Percentiles rank a stretch among this genome's conserved stretches.
phyloP scores from a whole-genome alignment of 2,329 filamentous ascomycete species.

The Chrysosporium queenslandicum region DNA sequence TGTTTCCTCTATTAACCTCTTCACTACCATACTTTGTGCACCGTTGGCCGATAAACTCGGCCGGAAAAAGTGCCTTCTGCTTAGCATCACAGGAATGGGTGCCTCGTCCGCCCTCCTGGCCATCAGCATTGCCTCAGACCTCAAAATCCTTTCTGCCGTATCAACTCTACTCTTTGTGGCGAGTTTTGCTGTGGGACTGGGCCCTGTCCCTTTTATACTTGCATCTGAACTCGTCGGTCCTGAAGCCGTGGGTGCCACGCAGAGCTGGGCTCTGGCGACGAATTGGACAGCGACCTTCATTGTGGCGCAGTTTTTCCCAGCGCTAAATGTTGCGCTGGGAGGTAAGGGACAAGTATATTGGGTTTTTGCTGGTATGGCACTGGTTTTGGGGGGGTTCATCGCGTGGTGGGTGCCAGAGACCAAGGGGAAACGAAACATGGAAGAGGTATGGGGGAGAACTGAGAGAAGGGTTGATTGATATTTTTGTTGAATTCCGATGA shows the following conservation, averaged over 20 bases:
- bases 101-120: conserved; percentile 66
- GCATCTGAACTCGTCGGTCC: conserved; percentile 82
- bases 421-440: conserved; percentile 67
- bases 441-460: conserved; percentile 78
- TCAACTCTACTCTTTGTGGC: conserved; percentile 77
- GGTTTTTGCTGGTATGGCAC: conserved; percentile 70
- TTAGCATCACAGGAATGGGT: conserved; percentile 78
- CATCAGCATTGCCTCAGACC: conserved; percentile 62
- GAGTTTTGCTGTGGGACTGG: conserved; percentile 81
- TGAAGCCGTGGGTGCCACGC: conserved; percentile 82
- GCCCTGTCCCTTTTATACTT: conserved; percentile 89
- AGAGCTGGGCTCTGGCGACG: conserved; percentile 75
- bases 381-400: conserved; percentile 61
- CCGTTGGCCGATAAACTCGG: conserved; percentile 80
- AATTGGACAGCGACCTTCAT: conserved; percentile 88
- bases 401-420: conserved; percentile 72
- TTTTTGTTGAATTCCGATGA: not conserved
- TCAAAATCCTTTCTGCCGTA: conserved; percentile 67
- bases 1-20: conserved; percentile 76
- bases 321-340: conserved; percentile 67
- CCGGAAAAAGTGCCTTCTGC: conserved; percentile 71
- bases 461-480: conserved; percentile 28
- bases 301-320: conserved; percentile 89
- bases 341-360: conserved; percentile 80
- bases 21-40: conserved; percentile 70